Base-by-base conservation (phyloP, 208 protist genomes). In the Trypanosoma melophagium region DNA sequence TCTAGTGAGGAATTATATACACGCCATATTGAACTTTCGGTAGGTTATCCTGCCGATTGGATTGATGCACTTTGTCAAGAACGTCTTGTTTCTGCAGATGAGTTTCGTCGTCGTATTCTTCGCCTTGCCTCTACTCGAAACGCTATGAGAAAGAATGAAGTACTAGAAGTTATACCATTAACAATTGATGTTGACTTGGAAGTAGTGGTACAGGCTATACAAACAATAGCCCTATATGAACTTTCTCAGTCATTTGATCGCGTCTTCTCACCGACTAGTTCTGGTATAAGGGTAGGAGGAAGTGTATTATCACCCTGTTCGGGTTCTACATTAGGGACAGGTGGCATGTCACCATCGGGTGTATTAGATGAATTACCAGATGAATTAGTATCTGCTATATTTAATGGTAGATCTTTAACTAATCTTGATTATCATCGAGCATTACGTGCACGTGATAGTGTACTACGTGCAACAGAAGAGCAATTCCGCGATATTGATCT, bases 31-130 rank as follows among this genome's bases (percentile, higher is more conserved):
- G 89, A 90, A 74, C 73, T 95, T 3, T 81, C 84, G 19, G 81
- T 95, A 3, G 89, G 89, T 53, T 95, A 93, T 68, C 89, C 89
- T 3, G 81, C 83, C 0, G 86, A 95, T 72, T 95, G 89, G 89
- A 88, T 95, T 53, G 83, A 90, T 60, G 38, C 49, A 16, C 80
- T 86, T 64, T 88, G 80, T 71, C 60, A 49, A 22, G 72, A 77
- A 51, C 80, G 76, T 65, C 81, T 90, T 60, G 64, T 77, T 53
- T 83, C 78, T 63, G 62, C 80, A 24, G 70, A 80, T 22, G 84
- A 85, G 59, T 95, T 95, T 71, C 83, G 86, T 66, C 66, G 76
- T 47, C 77, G 80, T 25, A 77, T 95, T 56, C 77, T 80, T 7
- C 74, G 86, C 56, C 73, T 83, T 50, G 81, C 83, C 7, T 84